These are phyloP conservation scores for Metschnikowia henanensis DNA, from an alignment of 805 yeast species.

Conservation along the genomic window DNA sequence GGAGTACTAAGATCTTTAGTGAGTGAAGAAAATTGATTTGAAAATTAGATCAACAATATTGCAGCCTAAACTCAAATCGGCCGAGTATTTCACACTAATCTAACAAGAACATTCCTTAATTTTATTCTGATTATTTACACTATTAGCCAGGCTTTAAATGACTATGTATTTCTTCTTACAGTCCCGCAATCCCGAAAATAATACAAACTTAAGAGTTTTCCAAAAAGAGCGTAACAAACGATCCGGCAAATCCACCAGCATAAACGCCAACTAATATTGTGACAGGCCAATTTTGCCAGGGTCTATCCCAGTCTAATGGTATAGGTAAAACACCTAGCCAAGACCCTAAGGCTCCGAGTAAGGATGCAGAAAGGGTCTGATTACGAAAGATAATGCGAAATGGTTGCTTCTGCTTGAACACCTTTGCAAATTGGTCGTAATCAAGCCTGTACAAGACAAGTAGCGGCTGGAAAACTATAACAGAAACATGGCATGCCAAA, in stretches of 20 bases:
- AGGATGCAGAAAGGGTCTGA: constrained; percentile 27
- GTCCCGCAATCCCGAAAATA: no score
- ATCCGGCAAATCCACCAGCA: constrained; percentile 67
- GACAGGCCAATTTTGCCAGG: constrained; percentile 96
- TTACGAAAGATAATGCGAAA: constrained; percentile 31
- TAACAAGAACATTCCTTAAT: no score
- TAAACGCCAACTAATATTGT: constrained; percentile 81
- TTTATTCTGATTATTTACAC: no score
- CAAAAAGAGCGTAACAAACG: constrained; percentile 6
- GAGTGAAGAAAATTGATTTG: no score
- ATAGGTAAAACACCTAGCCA: constrained; percentile 95
- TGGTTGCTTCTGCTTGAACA: constrained; percentile 24
- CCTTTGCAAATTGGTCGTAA: constrained; percentile 31
- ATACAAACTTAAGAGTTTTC: neutral
- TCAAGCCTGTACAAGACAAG: constrained; percentile 55
- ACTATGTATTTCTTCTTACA: no score
- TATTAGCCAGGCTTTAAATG: no score
- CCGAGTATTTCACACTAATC: no score
- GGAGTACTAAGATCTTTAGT: no score
- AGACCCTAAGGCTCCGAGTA: constrained; percentile 55
- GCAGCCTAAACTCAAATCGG: no score
- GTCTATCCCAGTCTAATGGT: constrained; percentile 97
- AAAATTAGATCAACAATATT: no score
- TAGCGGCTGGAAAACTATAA: constrained; percentile 64
- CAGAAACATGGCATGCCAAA: constrained; percentile 60